Evolutionary conservation across 495 filamentous ascomycete species (phyloP).

Genomic region (Talaromyces adpressus): DNA sequence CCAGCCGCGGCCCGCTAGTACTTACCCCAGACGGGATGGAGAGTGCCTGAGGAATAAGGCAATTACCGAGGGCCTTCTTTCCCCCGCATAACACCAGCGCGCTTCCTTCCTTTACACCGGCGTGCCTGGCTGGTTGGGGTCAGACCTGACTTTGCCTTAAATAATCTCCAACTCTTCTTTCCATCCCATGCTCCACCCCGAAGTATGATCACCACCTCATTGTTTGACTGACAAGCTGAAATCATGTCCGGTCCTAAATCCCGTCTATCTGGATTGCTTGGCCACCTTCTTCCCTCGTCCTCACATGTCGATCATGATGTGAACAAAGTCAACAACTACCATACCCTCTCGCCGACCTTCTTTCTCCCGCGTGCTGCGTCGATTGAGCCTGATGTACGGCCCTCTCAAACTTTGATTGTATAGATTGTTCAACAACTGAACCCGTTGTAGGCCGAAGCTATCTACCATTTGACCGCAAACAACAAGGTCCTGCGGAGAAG

Average conservation of each 20-base stretch:
- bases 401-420: background rate
- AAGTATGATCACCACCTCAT: background rate
- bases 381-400: conserved; percentile 75
- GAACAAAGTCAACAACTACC: conserved; percentile 54
- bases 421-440: background rate
- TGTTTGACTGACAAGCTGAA: background rate
- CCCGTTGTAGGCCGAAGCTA: conserved; percentile 57
- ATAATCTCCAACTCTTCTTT: background rate
- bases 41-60: background rate
- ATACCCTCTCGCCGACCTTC: conserved; percentile 79
- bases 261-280: conserved; percentile 55
- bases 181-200: background rate
- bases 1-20: background rate
- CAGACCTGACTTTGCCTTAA: background rate
- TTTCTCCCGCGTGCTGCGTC: conserved; percentile 83
- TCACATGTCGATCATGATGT: conserved; percentile 17
- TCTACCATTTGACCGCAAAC: conserved; percentile 83
- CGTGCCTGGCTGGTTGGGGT: background rate
- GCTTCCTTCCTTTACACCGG: background rate
- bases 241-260: conserved; percentile 49
- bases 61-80: background rate
- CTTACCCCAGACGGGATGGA: background rate
- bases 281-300: conserved; percentile 46
- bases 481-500: conserved; percentile 61
- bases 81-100: background rate